Evolutionary conservation across 257 asterid genomes (phyloP).

Genomic region (Nicotiana obtusifolia): DNA sequence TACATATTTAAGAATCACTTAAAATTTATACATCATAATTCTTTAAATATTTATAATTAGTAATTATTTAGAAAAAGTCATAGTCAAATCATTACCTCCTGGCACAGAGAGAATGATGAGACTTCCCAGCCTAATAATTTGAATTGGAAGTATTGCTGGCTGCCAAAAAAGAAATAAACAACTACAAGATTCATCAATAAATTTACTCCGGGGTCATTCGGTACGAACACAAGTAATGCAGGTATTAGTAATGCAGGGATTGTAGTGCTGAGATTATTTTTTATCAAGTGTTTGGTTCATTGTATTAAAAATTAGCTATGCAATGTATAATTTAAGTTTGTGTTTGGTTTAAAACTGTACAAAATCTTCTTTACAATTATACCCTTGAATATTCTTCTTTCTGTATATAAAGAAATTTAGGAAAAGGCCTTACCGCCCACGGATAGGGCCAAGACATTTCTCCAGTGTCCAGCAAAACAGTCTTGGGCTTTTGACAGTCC

Average conservation of each 20-base stretch:
- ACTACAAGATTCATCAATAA: neutral
- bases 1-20: neutral
- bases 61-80: too few species aligned
- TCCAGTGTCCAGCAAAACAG: conserved; percentile 50
- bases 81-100: conserved; percentile 32
- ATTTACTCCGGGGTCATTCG: too few species aligned
- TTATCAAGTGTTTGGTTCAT: too few species aligned
- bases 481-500: conserved; percentile 53
- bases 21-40: neutral
- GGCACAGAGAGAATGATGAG: conserved; percentile 47
- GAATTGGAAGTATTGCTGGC: conserved; percentile 62
- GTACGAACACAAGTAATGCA: too few species aligned
- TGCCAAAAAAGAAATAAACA: conserved; percentile 11
- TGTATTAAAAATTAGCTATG: too few species aligned
- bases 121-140: conserved; percentile 49
- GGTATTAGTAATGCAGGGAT: too few species aligned
- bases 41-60: neutral
- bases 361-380: too few species aligned
- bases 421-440: conserved; percentile 65
- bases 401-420: too few species aligned
- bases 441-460: conserved; percentile 57
- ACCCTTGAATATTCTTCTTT: too few species aligned
- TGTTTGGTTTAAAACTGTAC: too few species aligned
- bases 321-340: too few species aligned
- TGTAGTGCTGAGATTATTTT: too few species aligned